Base-by-base conservation (phyloP, 768 basidiomycete species). In the Coprinellus micaceus region DNA sequence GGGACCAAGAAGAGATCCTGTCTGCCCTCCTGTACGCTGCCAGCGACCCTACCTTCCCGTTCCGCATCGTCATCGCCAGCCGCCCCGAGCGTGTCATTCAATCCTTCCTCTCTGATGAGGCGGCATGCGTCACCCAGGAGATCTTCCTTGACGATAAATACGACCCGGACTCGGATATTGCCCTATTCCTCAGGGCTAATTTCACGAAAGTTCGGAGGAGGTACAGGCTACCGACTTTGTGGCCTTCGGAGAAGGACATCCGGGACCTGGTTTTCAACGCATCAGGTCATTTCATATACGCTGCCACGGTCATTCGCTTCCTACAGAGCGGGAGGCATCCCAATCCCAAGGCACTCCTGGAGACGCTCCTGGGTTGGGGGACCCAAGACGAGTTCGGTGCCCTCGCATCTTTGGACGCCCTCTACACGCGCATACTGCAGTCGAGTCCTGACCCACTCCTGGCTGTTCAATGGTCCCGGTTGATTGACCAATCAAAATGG, bases 281-380 rank as follows among this genome's bases (percentile, higher is more conserved):
- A 2, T 63, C 62, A 1, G 63, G 60, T 4, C 63, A 64, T 40
- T 61, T 60, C 37, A 58, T 64, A 13, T 60, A 64, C 30, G 63
- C 60, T 3, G 30, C 60, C 12, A 58, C 54, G 2, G 60, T 61
- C 7, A 45, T 56, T 9, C 50, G 52, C 6, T 64, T 52, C 43
- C 29, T 64, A 22, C 45, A 50, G 19, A 29, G 46, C 26, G 41
- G 53, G 7, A 40, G 21, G 13, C 25, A 52, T 41, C 63, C 63
- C 26, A 37, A 29, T 9, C 51, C 55, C 11, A 55, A 54, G 7
- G n/a, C n/a, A n/a, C n/a, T n/a, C n/a, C 48, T 64, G 2, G 54
- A 64, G 9, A 11, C 15, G 2, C 33, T 56, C 4, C 22, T 56
- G 12, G 22, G 4, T 11, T 22, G 30, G 21, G 24, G 37, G 2